phyloP scores from a whole-genome alignment of 108 stramenopile species.

The Discostella stelligeroides region DNA sequence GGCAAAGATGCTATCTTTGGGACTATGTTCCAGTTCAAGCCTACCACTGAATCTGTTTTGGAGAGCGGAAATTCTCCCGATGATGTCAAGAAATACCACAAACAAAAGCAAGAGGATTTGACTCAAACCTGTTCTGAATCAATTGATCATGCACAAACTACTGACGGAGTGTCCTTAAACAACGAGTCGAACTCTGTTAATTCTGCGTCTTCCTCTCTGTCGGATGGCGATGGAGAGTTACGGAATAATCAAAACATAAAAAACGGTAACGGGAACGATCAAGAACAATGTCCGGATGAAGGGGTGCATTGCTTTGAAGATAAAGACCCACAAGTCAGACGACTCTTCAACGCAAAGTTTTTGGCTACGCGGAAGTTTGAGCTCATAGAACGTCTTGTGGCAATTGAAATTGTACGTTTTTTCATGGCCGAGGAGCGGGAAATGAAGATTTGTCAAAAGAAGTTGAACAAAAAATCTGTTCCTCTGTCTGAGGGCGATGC shows the following conservation, averaged over 20 bases:
- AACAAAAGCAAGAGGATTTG: slow-evolving; percentile 2
- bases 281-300: too few species aligned
- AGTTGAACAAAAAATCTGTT: slow-evolving; percentile 31
- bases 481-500: too few species aligned
- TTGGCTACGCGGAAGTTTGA: slow-evolving; percentile 51
- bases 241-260: background rate
- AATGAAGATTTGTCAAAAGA: slow-evolving; percentile 29
- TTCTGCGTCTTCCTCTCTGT: slow-evolving; percentile 6
- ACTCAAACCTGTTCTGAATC: background rate
- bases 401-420: slow-evolving; percentile 52
- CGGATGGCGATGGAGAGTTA: too few species aligned
- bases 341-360: slow-evolving; percentile 46
- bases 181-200: too few species aligned
- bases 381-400: slow-evolving; percentile 48
- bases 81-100: background rate
- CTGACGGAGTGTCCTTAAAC: background rate
- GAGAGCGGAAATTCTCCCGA: slow-evolving; percentile 12
- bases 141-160: background rate
- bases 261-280: background rate
- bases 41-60: background rate
- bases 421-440: slow-evolving; percentile 48
- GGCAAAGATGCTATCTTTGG: slow-evolving; percentile 51
- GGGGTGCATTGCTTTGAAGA: too few species aligned
- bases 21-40: slow-evolving; percentile 19
- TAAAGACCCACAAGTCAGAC: slow-evolving; percentile 22